These are phyloP conservation scores for Blastobotrys mokoenaii DNA, from an alignment of 805 yeast species.

Conservation along the genomic window DNA sequence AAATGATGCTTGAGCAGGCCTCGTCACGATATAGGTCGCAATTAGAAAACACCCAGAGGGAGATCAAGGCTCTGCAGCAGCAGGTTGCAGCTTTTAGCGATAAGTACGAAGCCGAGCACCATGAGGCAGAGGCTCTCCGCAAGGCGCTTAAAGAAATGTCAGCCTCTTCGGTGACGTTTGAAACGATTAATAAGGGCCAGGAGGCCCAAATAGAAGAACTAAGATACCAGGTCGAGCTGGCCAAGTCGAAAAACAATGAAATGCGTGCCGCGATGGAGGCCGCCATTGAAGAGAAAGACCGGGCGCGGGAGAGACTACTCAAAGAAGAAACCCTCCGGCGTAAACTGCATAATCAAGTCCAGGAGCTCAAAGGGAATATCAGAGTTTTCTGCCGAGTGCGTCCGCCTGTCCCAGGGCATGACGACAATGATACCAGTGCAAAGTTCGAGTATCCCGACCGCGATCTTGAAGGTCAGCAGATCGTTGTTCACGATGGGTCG, in stretches of 20 bases:
- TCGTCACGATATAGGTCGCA: conserved; percentile 7
- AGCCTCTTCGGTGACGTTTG: conserved; percentile 15
- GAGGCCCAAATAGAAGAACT: conserved; percentile 16
- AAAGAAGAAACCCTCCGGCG: conserved; percentile 53
- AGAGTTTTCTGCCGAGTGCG: conserved; percentile 83
- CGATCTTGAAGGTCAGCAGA: conserved; percentile 18
- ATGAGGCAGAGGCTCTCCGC: conserved; percentile 23
- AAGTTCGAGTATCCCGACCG: conserved; percentile 29
- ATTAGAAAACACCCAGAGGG: conserved; percentile 3
- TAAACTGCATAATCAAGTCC: conserved; percentile 60
- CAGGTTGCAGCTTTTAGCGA: conserved; percentile 18
- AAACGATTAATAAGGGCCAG: conserved; percentile 14
- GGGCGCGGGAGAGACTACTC: conserved; percentile 32
- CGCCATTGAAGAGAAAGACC: conserved; percentile 27
- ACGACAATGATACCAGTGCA: conserved; percentile 21
- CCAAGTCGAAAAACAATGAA: conserved; percentile 15
- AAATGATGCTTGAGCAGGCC: neutral
- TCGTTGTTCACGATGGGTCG: conserved; percentile 18
- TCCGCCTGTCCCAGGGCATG: conserved; percentile 36
- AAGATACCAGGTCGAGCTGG: conserved; percentile 12
- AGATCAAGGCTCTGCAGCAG: conserved; percentile 9
- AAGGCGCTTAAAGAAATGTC: conserved; percentile 26
- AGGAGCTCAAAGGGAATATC: conserved; percentile 85
- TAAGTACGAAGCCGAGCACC: conserved; percentile 21
- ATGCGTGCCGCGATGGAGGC: conserved; percentile 15